Evolutionary conservation across 2,329 filamentous ascomycete genomes (phyloP).

Genomic region (Trichoderma lentiforme): DNA sequence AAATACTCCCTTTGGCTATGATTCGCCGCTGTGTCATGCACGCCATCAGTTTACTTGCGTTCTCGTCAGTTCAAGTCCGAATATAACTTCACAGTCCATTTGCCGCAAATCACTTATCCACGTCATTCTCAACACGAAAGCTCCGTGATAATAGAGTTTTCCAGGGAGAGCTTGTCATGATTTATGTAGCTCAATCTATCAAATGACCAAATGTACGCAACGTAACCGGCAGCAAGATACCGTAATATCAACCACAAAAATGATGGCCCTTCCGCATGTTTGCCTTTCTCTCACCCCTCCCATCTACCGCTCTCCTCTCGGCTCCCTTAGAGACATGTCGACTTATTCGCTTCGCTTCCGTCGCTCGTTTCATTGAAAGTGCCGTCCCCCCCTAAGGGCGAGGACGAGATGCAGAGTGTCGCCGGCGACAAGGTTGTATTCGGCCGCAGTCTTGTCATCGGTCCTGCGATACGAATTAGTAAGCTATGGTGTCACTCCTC

Average conservation of each 20-base stretch:
- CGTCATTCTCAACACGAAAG: background rate
- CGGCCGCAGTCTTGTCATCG: slow-evolving; percentile 88
- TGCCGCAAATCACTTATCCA: no score
- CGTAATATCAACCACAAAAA: background rate
- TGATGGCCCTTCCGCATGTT: background rate
- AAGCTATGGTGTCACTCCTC: background rate
- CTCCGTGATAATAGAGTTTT: background rate
- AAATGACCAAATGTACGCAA: slow-evolving; percentile 14
- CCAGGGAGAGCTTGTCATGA: background rate
- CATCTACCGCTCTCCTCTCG: background rate
- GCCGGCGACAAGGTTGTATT: slow-evolving; percentile 88
- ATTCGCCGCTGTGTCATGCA: background rate
- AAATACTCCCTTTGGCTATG: background rate
- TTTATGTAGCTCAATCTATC: slow-evolving; percentile 9
- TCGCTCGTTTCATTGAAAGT: slow-evolving; percentile 18
- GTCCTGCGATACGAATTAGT: slow-evolving; percentile 54
- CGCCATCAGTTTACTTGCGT: background rate
- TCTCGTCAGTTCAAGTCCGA: background rate
- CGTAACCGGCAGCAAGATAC: background rate
- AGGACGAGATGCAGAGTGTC: slow-evolving; percentile 94
- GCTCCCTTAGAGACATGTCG: slow-evolving; percentile 6
- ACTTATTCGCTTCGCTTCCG: slow-evolving; percentile 12
- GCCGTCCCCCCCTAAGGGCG: slow-evolving; percentile 75
- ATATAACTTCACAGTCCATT: background rate
- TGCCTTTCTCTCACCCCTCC: background rate